Base-by-base conservation (phyloP, 441 rosid genomes). In the Corymbia citriodora region DNA sequence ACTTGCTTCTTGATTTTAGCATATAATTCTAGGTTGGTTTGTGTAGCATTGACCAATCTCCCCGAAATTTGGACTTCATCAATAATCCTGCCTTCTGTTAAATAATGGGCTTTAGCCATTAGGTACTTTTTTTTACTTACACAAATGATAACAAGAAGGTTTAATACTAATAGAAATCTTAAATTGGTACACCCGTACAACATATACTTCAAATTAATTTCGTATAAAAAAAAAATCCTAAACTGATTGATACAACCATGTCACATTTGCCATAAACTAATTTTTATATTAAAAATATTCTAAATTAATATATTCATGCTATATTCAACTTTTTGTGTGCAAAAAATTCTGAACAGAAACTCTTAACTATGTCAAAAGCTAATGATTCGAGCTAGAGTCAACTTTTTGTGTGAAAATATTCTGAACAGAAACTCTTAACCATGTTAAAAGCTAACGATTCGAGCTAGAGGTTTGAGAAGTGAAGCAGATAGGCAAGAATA, bases 181-280 rank as follows among this genome's bases (percentile, higher is more conserved):
- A 59, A 25, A 59, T 0, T 1, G n/a, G 18, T 25, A 59, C 25
- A 59, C 7, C 14, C 1, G 0, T 59, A 25, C 7, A 2, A 10
- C 14, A 59, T 59, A 23, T 59, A 59, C n/a, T 25, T 14, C n/a
- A 59, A 59, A 59, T 59, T 25, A 59, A 1, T 59, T 57, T 59
- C 9, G 1, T 10, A 13, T 57, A 21, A 55, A 55, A 9, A 3
- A 3, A 3, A 19, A 19, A 55, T 55, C 10, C 10, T 2, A 19
- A 55, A 55, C 7, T 55, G 4, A 7, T 6, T 55, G 10, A 55
- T 55, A 18, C 0, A 55, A 55, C 4, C 18, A 57, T 57, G 12
- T 3, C 29, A 57, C 23, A 57, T 21, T 21, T 57, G 23, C 9
- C 12, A 4, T 17, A 55, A 55, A 55, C 0, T 55, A 21, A 21